These are phyloP conservation scores for Torulaspora maleeae DNA, from an alignment of 805 yeast species.

Conservation along the genomic window DNA sequence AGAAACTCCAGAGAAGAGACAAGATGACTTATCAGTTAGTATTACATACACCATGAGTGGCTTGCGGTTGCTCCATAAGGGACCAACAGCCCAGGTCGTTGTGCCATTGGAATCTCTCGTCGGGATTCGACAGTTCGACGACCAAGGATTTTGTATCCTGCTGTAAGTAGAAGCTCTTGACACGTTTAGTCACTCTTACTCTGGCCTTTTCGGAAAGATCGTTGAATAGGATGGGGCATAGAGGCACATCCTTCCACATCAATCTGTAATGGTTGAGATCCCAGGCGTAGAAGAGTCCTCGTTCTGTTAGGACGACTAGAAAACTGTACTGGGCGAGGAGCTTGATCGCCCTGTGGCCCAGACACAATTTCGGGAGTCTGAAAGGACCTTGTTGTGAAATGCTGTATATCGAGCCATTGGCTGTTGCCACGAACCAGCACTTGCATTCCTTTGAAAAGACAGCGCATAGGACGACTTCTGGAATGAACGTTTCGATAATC, in stretches of 20 bases:
- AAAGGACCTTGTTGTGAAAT: constrained; percentile 35
- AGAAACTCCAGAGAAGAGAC: not conserved
- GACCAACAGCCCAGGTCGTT: constrained; percentile 31
- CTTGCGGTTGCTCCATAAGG: not conserved
- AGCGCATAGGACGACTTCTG: constrained; percentile 37
- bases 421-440: constrained; percentile 43
- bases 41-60: not conserved
- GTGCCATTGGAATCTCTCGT: constrained; percentile 21
- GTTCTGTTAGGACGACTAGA: constrained; percentile 54
- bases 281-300: constrained; percentile 48
- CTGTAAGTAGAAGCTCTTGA: constrained; percentile 14
- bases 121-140: constrained; percentile 18
- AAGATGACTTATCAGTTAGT: not conserved
- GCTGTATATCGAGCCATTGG: constrained; percentile 37
- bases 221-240: constrained; percentile 28
- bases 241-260: constrained; percentile 26
- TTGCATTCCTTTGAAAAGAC: constrained; percentile 47
- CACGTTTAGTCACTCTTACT: constrained; percentile 28
- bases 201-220: constrained; percentile 25
- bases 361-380: constrained; percentile 40
- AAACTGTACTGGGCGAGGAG: constrained; percentile 37
- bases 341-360: constrained; percentile 48
- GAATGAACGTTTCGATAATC: constrained; percentile 41
- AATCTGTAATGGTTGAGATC: constrained; percentile 19
- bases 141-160: constrained; percentile 11